Evolutionary conservation across 495 filamentous ascomycete genomes (phyloP).

Genomic region (Penicillium cataractarum): DNA sequence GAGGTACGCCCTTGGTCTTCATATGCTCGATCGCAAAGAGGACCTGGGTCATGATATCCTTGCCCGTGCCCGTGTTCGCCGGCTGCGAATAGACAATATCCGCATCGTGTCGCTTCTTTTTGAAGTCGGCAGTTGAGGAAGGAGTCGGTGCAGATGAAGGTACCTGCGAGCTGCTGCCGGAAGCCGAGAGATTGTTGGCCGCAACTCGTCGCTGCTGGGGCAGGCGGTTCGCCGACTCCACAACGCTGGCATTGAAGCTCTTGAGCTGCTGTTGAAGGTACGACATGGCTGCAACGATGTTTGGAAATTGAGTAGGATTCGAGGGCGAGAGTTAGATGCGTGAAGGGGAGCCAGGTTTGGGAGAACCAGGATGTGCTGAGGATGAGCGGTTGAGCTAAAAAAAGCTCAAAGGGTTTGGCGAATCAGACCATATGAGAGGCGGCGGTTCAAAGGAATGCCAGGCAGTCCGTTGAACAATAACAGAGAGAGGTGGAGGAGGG

Average conservation of each 20-base stretch:
- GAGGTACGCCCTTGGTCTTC: conserved; percentile 71
- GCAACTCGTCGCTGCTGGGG: conserved; percentile 47
- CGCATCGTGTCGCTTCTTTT: conserved; percentile 61
- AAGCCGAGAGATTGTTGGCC: conserved; percentile 34
- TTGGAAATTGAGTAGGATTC: neutral
- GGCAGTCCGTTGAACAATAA: neutral
- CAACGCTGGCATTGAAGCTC: conserved; percentile 51
- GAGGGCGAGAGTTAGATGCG: conserved; percentile 1
- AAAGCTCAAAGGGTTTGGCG: conserved; percentile 12
- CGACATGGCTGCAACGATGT: conserved; percentile 40
- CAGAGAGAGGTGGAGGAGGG: neutral
- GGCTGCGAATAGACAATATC: conserved; percentile 78
- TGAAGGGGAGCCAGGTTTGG: neutral
- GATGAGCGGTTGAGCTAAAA: conserved; percentile 8
- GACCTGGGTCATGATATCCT: conserved; percentile 81
- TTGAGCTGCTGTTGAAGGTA: conserved; percentile 52
- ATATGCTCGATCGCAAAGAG: conserved; percentile 82
- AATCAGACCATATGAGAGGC: conserved; percentile 9
- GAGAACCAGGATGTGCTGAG: neutral
- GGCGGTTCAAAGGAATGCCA: conserved; percentile 2
- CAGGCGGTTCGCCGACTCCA: conserved; percentile 47
- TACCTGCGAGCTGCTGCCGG: conserved; percentile 43
- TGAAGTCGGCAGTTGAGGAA: conserved; percentile 47
- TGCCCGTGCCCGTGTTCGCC: conserved; percentile 72
- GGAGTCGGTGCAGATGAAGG: conserved; percentile 47